Base-by-base conservation (phyloP, 257 asterid genomes). In the Thymus mandschuricus region DNA sequence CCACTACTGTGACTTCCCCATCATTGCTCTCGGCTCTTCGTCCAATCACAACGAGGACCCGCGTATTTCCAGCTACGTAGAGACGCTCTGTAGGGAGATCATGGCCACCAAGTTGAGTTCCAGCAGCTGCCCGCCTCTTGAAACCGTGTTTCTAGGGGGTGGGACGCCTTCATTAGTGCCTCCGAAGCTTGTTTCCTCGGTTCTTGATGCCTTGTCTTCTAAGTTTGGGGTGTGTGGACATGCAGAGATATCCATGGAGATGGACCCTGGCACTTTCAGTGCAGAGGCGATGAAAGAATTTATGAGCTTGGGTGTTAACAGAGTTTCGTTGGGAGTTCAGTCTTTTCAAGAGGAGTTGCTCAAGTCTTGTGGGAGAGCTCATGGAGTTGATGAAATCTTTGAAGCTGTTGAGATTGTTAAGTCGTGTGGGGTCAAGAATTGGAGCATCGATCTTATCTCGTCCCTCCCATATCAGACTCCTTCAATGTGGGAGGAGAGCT, bases 151-250 rank as follows among this genome's bases (percentile, higher is more conserved):
- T 71, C 84, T 94, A 61, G 97, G 99, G 0, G 97, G 99, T 10
- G 99, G 99, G 1, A 94, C 97, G 6, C 99, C 99, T 66, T 94
- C 99, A 2, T 89, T 94, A 30, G 97, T 94, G 50, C 95, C 97
- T 1, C 95, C 99, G 1, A 80, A 69, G 69, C 81, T 87, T 12
- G 90, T 94, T 51, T 81, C 90, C 13, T 44, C 68, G 40, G 83
- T 91, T 50, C 89, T 94, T 56, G 89, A 86, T 13, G 80, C 88
- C 0, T 8, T 94, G 72, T 71, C 81, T n/a, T 72, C 82, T 12
- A 85, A 81, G 61, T 91, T 91, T 12, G 92, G 99, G 61, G 69
- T 89, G 62, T 59, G 79, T 70, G 73, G 52, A 21, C 72, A 84
- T 68, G 97, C 99, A n/a, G 97, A 94, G 82, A 87, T 94, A 73